Evolutionary conservation across 495 filamentous ascomycete species (phyloP).

Genomic region (Corynascus novoguineensis): DNA sequence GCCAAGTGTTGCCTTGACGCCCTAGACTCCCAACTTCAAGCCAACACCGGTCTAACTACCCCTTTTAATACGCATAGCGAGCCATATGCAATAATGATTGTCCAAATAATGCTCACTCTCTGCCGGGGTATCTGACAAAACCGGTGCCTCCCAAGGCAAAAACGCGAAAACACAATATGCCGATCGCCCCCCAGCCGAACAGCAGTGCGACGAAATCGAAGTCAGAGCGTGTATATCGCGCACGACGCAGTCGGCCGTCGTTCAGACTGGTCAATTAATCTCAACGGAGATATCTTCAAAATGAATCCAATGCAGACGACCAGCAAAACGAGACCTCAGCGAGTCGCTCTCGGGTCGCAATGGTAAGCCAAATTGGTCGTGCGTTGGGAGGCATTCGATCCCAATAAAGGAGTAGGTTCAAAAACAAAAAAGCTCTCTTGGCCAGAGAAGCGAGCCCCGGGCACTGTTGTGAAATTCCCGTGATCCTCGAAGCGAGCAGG

Average conservation of each 20-base stretch:
- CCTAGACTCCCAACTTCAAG: background rate
- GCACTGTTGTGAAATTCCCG: too few species aligned
- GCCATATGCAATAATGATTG: background rate
- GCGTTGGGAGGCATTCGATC: too few species aligned
- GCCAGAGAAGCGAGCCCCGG: too few species aligned
- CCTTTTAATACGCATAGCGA: background rate
- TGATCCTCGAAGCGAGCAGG: too few species aligned
- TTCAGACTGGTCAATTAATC: background rate
- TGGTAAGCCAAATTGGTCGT: background rate
- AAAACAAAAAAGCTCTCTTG: too few species aligned
- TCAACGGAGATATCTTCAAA: background rate
- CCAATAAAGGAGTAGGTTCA: too few species aligned
- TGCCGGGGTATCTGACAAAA: constrained; percentile 3
- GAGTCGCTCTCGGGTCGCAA: too few species aligned
- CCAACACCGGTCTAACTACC: background rate
- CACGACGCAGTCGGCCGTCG: background rate
- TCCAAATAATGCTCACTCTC: background rate
- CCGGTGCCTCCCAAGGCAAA: background rate
- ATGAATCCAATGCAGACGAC: background rate
- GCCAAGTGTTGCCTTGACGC: background rate
- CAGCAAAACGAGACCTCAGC: too few species aligned
- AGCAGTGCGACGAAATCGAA: too few species aligned
- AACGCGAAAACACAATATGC: background rate
- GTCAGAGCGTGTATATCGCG: too few species aligned
- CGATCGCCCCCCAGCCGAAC: background rate